Evolutionary conservation across 176 grass and related monocot species (phyloP).

Genomic region (Sorghum bicolor): DNA sequence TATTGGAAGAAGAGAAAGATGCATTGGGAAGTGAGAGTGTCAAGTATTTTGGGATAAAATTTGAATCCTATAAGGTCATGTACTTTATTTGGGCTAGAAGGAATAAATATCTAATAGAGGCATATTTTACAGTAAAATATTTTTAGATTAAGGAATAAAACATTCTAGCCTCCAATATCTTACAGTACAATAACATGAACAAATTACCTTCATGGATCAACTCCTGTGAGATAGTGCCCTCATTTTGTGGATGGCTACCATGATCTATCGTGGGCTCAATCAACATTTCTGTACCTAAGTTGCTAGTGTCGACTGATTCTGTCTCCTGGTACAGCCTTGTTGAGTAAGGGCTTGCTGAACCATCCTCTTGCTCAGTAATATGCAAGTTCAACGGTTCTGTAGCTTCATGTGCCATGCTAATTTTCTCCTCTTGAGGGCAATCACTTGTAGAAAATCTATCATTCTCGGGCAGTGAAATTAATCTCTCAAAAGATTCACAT

Average conservation of each 20-base stretch:
- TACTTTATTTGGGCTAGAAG: too few relatives aligned
- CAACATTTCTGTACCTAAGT: neutral
- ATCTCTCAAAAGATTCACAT: slow-evolving; percentile 54
- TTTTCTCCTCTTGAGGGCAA: slow-evolving; percentile 31
- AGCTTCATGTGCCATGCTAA: slow-evolving; percentile 33
- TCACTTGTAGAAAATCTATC: slow-evolving; percentile 38
- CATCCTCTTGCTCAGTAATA: slow-evolving; percentile 35
- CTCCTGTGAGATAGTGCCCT: slow-evolving; percentile 21
- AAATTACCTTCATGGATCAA: slow-evolving; percentile 42
- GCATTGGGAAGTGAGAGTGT: too few relatives aligned
- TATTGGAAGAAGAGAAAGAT: too few relatives aligned
- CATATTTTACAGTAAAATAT: neutral
- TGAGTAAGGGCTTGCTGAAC: slow-evolving; percentile 25
- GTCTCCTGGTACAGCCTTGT: neutral
- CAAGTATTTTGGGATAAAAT: too few relatives aligned
- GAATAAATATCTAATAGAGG: neutral
- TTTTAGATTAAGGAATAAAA: neutral
- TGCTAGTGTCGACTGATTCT: neutral
- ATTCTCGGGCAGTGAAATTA: slow-evolving; percentile 57
- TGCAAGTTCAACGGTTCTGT: slow-evolving; percentile 22
- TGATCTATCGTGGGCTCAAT: slow-evolving; percentile 22
- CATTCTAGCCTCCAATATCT: neutral
- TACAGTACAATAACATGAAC: slow-evolving; percentile 3
- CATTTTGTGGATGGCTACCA: neutral
- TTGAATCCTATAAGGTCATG: too few relatives aligned